Evolutionary conservation across 2,329 filamentous ascomycete genomes (phyloP).

Genomic region (Aspergillus pseudoglaucus): DNA sequence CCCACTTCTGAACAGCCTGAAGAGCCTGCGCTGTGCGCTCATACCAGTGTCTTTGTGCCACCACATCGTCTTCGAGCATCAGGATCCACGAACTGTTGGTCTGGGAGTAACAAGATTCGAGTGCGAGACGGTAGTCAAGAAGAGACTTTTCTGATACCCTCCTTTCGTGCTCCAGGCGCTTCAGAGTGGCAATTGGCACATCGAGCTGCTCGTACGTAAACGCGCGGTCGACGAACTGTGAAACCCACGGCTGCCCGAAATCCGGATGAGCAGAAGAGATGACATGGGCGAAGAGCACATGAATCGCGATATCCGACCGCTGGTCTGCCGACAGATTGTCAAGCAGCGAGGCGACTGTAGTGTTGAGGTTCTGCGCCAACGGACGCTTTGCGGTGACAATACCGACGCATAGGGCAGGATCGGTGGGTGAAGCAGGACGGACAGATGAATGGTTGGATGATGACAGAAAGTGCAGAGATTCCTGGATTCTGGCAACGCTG

Average conservation of each 20-base stretch:
- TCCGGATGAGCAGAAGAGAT: constrained; percentile 37
- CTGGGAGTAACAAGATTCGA: constrained; percentile 34
- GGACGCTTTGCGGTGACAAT: constrained; percentile 39
- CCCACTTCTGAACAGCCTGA: constrained; percentile 23
- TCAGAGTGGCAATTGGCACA: constrained; percentile 6
- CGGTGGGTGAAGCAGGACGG: constrained; percentile 2
- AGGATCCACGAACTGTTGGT: constrained; percentile 38
- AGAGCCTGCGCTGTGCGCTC: constrained; percentile 35
- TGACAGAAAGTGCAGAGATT: constrained; percentile 12
- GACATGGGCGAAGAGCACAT: constrained; percentile 40
- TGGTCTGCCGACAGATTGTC: constrained; percentile 36
- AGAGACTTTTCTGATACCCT: constrained; percentile 34
- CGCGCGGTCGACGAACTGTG: constrained; percentile 34
- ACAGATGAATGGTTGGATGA: constrained; percentile 10
- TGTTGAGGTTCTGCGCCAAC: constrained; percentile 34
- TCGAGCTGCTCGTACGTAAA: constrained; percentile 34
- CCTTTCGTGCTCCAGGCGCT: constrained; percentile 10
- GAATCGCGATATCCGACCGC: constrained; percentile 35
- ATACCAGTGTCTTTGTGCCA: constrained; percentile 44
- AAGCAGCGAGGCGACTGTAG: constrained; percentile 39
- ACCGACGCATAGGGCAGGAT: constrained; percentile 34
- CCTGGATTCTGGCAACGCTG: constrained; percentile 14
- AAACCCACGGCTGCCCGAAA: constrained; percentile 38
- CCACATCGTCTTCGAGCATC: constrained; percentile 44
- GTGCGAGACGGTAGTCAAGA: constrained; percentile 39